These are phyloP conservation scores for Russula sp. DNA, from an alignment of 768 basidiomycete species.

Conservation along the genomic window DNA sequence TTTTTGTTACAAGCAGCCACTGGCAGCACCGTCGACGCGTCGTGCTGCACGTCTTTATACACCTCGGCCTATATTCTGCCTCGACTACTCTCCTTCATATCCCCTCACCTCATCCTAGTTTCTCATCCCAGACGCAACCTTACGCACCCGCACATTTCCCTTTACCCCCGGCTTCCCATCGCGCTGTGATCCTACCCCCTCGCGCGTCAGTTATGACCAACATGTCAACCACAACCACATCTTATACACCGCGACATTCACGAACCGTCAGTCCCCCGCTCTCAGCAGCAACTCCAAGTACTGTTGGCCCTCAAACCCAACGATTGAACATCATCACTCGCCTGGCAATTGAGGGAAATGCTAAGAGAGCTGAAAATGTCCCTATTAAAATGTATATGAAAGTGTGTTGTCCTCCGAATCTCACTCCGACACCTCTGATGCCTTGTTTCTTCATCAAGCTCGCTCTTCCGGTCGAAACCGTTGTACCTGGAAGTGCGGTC, in stretches of 20 bases:
- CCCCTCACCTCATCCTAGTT: not conserved
- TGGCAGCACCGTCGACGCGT: conserved; percentile 1
- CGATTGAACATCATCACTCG: conserved; percentile 66
- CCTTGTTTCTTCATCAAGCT: conserved; percentile 34
- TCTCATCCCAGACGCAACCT: not conserved
- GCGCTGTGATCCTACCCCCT: not conserved
- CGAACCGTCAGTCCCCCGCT: conserved; percentile 28
- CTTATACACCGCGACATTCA: conserved; percentile 23
- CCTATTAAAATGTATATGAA: conserved; percentile 72
- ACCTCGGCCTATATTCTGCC: not conserved
- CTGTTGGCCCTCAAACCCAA: conserved; percentile 25
- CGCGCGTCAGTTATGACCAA: not conserved
- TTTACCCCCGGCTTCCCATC: not conserved
- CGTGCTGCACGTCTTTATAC: not conserved
- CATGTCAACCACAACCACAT: conserved; percentile 13
- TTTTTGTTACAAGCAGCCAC: not conserved
- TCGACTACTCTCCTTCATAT: not conserved
- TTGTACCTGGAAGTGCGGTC: conserved; percentile 59
- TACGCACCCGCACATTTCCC: not conserved
- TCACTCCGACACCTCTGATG: not conserved
- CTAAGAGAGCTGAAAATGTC: conserved; percentile 59
- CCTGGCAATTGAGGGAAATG: conserved; percentile 67
- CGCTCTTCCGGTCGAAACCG: conserved; percentile 54
- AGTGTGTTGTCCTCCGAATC: conserved; percentile 33
- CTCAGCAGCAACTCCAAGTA: conserved; percentile 23